Percentiles rank a stretch among this genome's conserved stretches.
Evolutionary conservation across 768 basidiomycete genomes (phyloP).

Genomic region (Leccinum truebloodii): DNA sequence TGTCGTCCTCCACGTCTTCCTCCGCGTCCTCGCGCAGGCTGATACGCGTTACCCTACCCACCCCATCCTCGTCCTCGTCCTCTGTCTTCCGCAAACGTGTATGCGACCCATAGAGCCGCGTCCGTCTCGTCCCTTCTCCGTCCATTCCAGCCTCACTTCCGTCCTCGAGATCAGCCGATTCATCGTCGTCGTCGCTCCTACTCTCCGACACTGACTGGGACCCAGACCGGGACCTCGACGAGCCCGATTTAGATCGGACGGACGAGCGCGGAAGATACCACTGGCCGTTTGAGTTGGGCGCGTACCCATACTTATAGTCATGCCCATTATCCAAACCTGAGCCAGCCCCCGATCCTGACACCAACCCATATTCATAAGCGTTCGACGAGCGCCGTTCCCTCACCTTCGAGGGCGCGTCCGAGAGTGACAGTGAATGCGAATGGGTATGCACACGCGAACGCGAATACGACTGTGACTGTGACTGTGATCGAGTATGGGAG

Average conservation of each 20-base stretch:
- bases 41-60: background rate
- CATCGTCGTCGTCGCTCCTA: constrained; percentile 38
- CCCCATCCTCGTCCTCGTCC: background rate
- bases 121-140: background rate
- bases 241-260: constrained; percentile 42
- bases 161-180: background rate
- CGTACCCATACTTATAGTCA: constrained; percentile 5
- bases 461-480: constrained; percentile 10
- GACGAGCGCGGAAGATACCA: constrained; percentile 62
- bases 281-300: constrained; percentile 36
- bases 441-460: background rate
- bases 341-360: background rate
- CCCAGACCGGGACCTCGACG: constrained; percentile 35
- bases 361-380: constrained; percentile 14
- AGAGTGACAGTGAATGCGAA: constrained; percentile 7
- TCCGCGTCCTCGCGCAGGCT: constrained; percentile 9
- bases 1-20: background rate
- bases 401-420: background rate
- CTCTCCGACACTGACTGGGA: constrained; percentile 37
- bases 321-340: background rate
- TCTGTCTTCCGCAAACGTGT: constrained; percentile 4
- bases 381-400: constrained; percentile 17
- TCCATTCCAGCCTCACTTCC: background rate
- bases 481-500: background rate
- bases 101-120: background rate